Conservation (phyloP, 345 rosid genomes). For the Corchorus olitorius region DNA sequence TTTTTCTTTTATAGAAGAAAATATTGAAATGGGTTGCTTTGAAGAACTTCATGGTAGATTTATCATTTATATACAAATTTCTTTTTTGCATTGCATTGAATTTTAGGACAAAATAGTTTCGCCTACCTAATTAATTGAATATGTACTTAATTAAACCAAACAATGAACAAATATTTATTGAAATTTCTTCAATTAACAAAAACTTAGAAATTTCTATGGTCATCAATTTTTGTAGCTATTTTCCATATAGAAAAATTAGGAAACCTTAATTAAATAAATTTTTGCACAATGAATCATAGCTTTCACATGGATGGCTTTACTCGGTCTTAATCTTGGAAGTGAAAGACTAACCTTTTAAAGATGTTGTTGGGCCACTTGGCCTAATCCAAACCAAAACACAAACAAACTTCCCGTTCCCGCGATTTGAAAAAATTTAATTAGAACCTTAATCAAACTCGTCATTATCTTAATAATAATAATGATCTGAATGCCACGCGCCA, state of each 20-base stretch:
- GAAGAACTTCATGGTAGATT: not conserved
- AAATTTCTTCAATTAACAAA: no score
- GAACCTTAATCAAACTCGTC: conserved; percentile 8
- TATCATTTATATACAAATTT: not conserved
- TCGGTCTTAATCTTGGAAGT: not conserved
- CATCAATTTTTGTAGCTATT: no score
- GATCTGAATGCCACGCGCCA: not conserved
- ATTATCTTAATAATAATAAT: not conserved
- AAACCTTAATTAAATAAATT: no score
- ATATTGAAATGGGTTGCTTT: not conserved
- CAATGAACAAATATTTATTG: no score
- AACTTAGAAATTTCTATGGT: no score
- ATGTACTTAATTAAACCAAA: not conserved
- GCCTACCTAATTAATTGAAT: not conserved
- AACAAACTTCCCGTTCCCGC: not conserved
- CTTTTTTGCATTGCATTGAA: not conserved
- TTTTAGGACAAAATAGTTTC: not conserved
- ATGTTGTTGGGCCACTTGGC: not conserved
- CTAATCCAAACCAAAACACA: not conserved
- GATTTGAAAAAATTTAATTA: not conserved
- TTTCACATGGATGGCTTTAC: not conserved
- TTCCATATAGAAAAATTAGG: no score
- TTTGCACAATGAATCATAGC: no score
- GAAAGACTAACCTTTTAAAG: not conserved
- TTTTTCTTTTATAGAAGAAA: no score